These are phyloP conservation scores for Mycena venus DNA, from an alignment of 768 basidiomycete genomes.

Conservation along the genomic window DNA sequence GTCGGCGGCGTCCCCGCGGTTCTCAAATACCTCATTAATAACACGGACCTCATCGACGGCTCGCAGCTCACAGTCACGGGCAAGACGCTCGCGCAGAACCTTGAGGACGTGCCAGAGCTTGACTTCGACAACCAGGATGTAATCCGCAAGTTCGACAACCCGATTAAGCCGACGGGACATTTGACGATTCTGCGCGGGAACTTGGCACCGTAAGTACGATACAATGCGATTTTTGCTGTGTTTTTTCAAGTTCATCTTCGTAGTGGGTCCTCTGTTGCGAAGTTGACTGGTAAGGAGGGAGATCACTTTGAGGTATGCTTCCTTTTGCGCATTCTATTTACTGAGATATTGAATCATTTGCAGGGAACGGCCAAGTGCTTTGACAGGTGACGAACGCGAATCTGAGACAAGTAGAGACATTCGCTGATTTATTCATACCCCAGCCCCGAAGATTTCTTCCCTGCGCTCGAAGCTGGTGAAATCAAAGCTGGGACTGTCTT, in stretches of 20 bases:
- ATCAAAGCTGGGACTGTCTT: slow-evolving; percentile 82
- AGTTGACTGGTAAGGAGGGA: slow-evolving; percentile 95
- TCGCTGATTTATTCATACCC: neutral
- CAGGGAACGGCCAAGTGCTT: slow-evolving; percentile 85
- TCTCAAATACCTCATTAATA: slow-evolving; percentile 84
- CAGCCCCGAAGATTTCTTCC: slow-evolving; percentile 80
- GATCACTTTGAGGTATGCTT: slow-evolving; percentile 77
- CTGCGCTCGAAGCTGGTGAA: slow-evolving; percentile 78
- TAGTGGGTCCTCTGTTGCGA: slow-evolving; percentile 91
- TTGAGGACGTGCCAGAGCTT: slow-evolving; percentile 80
- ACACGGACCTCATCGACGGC: slow-evolving; percentile 85
- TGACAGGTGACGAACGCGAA: slow-evolving; percentile 63
- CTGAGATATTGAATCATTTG: neutral
- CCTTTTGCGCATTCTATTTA: neutral
- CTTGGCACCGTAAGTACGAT: slow-evolving; percentile 87
- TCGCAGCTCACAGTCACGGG: slow-evolving; percentile 92
- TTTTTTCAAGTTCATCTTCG: no score
- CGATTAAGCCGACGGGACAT: slow-evolving; percentile 91
- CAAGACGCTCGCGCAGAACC: slow-evolving; percentile 89
- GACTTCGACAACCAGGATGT: slow-evolving; percentile 87
- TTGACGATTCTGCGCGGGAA: slow-evolving; percentile 91
- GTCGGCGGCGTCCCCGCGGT: slow-evolving; percentile 89
- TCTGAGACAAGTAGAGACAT: no score
- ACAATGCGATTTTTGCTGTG: no score
- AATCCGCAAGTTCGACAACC: slow-evolving; percentile 76